These are phyloP conservation scores for Alternaria sp. DNA, from an alignment of 2,329 filamentous ascomycete genomes.

Conservation along the genomic window DNA sequence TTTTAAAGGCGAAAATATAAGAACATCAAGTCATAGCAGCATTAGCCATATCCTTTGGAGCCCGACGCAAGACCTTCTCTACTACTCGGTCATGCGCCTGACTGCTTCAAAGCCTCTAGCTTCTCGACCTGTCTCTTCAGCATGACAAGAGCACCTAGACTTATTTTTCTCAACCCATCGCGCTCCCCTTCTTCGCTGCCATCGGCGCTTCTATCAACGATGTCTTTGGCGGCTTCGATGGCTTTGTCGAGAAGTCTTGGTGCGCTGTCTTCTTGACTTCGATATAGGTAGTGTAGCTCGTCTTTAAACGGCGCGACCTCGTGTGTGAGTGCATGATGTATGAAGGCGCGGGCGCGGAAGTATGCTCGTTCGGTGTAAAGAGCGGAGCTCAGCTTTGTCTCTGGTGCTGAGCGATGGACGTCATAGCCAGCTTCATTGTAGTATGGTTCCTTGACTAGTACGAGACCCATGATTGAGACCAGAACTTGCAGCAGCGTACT, in stretches of 20 bases:
- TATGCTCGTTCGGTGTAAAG: slow-evolving; percentile 65
- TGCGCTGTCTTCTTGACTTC: slow-evolving; percentile 41
- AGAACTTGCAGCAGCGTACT: slow-evolving; percentile 66
- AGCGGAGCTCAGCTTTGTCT: slow-evolving; percentile 56
- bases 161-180: slow-evolving; percentile 58
- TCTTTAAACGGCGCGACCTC: slow-evolving; percentile 58
- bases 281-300: slow-evolving; percentile 63
- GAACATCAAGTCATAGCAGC: not conserved
- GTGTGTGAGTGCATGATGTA: slow-evolving; percentile 56
- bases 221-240: slow-evolving; percentile 53
- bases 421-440: slow-evolving; percentile 72
- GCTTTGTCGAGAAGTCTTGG: slow-evolving; percentile 55
- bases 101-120: slow-evolving; percentile 40
- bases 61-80: not conserved
- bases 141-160: slow-evolving; percentile 57
- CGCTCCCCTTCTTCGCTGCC: slow-evolving; percentile 37
- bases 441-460: slow-evolving; percentile 67
- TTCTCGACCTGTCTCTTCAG: slow-evolving; percentile 51
- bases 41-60: not conserved
- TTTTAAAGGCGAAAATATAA: not conserved
- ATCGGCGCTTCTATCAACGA: slow-evolving; percentile 51
- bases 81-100: not conserved
- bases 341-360: slow-evolving; percentile 61
- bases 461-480: slow-evolving; percentile 65
- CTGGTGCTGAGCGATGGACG: slow-evolving; percentile 56